Conservation (phyloP, 225 moss, liverwort and hornwort genomes). For the Antitrichia curtipendula region DNA sequence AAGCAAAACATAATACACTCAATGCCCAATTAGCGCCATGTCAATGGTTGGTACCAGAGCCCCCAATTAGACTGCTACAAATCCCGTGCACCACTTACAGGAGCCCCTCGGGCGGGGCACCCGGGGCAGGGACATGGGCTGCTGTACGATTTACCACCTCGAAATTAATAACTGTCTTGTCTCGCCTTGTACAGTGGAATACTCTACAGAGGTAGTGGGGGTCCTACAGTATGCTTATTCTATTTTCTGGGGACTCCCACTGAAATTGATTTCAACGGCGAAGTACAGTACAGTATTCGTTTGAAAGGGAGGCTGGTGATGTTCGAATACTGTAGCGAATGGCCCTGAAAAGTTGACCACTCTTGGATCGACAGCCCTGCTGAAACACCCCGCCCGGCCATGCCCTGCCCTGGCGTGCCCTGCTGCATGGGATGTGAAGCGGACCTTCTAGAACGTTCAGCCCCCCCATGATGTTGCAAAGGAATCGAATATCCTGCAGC, state of each 20-base stretch:
- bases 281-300: neutral
- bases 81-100: neutral
- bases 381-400: neutral
- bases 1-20: neutral
- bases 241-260: neutral
- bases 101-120: neutral
- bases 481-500: neutral
- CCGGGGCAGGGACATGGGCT: neutral
- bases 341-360: neutral
- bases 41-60: neutral
- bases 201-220: neutral
- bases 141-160: neutral
- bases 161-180: neutral
- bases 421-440: neutral
- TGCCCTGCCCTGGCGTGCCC: no score
- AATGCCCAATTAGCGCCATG: neutral
- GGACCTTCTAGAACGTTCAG: neutral
- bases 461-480: neutral
- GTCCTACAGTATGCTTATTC: neutral
- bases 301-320: neutral
- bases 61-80: neutral
- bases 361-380: neutral
- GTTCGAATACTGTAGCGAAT: neutral
- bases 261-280: neutral
- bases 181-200: neutral